Base-by-base conservation (phyloP, 2,329 filamentous ascomycete species). In the Incumbomyces lentus region DNA sequence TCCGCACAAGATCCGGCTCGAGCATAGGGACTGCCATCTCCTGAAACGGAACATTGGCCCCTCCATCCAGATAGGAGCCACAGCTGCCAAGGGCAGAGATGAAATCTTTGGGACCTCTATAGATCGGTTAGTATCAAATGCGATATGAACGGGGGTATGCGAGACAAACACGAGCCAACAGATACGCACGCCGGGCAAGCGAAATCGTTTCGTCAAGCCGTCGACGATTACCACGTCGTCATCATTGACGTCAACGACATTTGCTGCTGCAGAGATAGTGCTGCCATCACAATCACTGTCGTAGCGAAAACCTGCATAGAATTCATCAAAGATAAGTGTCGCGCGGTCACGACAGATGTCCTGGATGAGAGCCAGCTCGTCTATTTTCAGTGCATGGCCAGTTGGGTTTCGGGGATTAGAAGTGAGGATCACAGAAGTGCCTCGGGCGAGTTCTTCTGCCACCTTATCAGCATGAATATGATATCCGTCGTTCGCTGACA, bases 221-320 rank as follows among this genome's bases (percentile, higher is more conserved):
- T 96, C 90, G 55, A 96, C 90, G 64, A 96, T 86, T 54, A 96
- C 77, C 1, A 96, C 89, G 60, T 94, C 86, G 60, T 93, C 86
- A 60, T 86, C 77, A 61, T 95, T 79, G 13, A 95, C 88, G 58
- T 95, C 88, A 47, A 53, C 76, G 40, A 96, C 78, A 64, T 96
- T 95, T 60, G 86, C 83, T 4, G 90, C 90, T 7, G 88, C 84
- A 41, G 83, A 89, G 63, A 95, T 86, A 36, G 90, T 93, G 26
- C 77, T 80, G 33, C 90, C 90, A 61, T 95, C 89, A 64, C 90
- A 96, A 68, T 88, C 75, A 57, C 79, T 86, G 31, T 86, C 93
- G 71, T 96, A 96, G 69, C 95, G 95, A 74, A 95, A 96, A 17
- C 89, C 87, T 10, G 82, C 81, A 70, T 96, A 96, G 73, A 96